These are phyloP conservation scores for Nicotiana undulata DNA, from an alignment of 257 asterid species.

Conservation along the genomic window DNA sequence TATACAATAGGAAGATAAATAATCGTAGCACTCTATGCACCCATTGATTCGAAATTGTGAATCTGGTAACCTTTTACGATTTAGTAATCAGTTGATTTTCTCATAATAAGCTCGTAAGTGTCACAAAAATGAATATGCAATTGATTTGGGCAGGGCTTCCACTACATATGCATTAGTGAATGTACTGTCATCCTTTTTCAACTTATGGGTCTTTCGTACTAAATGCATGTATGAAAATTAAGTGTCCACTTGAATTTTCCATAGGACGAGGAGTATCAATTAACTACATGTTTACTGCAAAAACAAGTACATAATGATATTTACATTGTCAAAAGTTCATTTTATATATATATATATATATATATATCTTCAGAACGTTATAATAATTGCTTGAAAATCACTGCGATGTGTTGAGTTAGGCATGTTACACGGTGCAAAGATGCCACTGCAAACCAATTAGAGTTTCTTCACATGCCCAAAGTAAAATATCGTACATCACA, in stretches of 20 bases:
- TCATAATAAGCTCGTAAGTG: too few relatives aligned
- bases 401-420: background rate
- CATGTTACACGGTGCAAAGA: slow-evolving; percentile 2
- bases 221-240: background rate
- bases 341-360: too few relatives aligned
- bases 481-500: background rate
- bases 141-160: background rate
- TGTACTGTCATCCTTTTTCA: background rate
- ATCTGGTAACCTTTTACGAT: too few relatives aligned
- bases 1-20: too few relatives aligned
- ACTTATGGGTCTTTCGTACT: background rate
- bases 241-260: background rate
- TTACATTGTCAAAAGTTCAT: background rate
- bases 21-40: too few relatives aligned
- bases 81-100: too few relatives aligned
- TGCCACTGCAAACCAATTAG: background rate
- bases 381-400: background rate
- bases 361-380: background rate
- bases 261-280: background rate
- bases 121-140: too few relatives aligned
- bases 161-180: background rate
- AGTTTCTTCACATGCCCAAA: slow-evolving; percentile 3
- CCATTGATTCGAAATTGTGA: too few relatives aligned
- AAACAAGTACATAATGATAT: background rate
- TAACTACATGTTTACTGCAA: background rate